These are phyloP conservation scores for Colletotrichum viniferum DNA, from an alignment of 2,329 filamentous ascomycete genomes.

Conservation along the genomic window DNA sequence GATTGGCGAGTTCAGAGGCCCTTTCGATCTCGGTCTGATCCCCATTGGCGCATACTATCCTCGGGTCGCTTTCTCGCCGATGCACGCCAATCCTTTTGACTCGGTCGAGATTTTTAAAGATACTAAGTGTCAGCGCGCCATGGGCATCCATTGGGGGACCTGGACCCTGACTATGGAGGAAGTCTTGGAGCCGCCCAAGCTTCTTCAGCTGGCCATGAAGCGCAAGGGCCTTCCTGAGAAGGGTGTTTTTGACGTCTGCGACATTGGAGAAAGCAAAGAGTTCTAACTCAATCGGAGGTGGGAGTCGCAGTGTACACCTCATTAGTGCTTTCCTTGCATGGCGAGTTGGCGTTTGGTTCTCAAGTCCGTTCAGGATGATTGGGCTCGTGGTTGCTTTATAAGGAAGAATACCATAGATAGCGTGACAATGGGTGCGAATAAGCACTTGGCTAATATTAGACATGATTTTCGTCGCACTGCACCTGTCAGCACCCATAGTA, in stretches of 20 bases:
- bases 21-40: conserved; percentile 90
- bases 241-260: conserved; percentile 81
- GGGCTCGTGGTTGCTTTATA: background rate
- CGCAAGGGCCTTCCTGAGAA: conserved; percentile 70
- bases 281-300: conserved; percentile 59
- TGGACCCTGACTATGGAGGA: conserved; percentile 89
- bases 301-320: background rate
- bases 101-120: conserved; percentile 89
- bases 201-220: conserved; percentile 74
- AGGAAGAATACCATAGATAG: background rate
- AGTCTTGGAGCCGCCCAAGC: conserved; percentile 78
- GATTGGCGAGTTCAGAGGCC: conserved; percentile 79
- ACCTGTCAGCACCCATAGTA: background rate
- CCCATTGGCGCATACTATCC: conserved; percentile 91
- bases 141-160: conserved; percentile 93
- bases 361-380: background rate
- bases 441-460: background rate
- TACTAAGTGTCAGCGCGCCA: conserved; percentile 75
- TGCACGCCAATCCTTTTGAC: conserved; percentile 89
- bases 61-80: conserved; percentile 72
- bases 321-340: background rate
- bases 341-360: background rate
- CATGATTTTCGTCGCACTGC: background rate
- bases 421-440: background rate
- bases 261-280: conserved; percentile 82